Base-by-base conservation (phyloP, 2,329 filamentous ascomycete genomes). In the Meredithiella fracta region DNA sequence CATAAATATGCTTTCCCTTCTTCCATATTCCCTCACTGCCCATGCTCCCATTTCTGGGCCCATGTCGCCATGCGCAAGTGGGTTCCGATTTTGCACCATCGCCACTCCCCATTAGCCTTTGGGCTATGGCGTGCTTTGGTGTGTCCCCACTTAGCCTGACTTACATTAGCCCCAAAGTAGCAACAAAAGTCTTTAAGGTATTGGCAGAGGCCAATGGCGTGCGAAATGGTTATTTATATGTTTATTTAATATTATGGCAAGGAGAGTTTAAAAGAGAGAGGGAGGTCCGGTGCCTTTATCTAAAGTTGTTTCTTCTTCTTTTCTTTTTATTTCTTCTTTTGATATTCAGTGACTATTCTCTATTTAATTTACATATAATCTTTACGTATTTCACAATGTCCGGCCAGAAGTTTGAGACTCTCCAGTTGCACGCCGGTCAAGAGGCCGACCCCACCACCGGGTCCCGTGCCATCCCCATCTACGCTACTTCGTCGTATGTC, bases 381-480 rank as follows among this genome's bases (percentile, higher is more conserved):
- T 34, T 58, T 42, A 15, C 53, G 59, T 64, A 61, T 7, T 29
- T 38, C 25, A 29, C 17, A 31, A 68, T 69, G 68, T 64, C 68
- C 49, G 72, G 72, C 69, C 75, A 74, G 62, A 78, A 82, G 68
- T 92, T 92, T 63, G 86, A 91, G 74, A 92, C 86, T 59, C 77
- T 91, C 61, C 86, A 91, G 74, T 78, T 92, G 62, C 86, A 92
- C 68, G 86, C 86, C 66, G 86, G 88, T 60, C 86, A 94, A 63
- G 75, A 82, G 64, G 81, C 86, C 23, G 92, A 97, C 67, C 72
- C 85, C 25, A 68, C 82, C 1, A 95, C 91, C 60, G 91, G 94
- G 59, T 78, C 92, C 25, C 82, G 92, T 64, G 92, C 91, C 50
- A 89, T 96, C 7, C 92, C 92, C 55, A 97, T 98, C 67, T 97